These are phyloP conservation scores for Podospora sp. DNA, from an alignment of 495 filamentous ascomycete genomes.

Conservation along the genomic window DNA sequence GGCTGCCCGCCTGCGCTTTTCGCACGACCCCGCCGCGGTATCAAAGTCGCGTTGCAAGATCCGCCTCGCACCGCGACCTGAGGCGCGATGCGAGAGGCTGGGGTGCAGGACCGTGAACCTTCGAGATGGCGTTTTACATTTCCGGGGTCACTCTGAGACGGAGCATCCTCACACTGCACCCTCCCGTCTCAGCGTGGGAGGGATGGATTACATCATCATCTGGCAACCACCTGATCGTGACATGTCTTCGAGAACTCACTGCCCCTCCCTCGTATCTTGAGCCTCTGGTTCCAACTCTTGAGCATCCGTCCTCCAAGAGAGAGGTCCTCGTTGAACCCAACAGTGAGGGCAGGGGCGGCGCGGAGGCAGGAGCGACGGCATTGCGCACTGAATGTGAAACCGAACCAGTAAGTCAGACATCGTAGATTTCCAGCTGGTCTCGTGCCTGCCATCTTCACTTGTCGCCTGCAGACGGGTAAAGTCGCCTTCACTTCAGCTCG, in stretches of 20 bases:
- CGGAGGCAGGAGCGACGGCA: neutral
- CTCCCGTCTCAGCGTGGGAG: neutral
- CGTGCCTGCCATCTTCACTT: neutral
- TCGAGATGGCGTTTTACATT: neutral
- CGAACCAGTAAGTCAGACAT: neutral
- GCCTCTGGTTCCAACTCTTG: neutral
- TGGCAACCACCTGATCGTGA: neutral
- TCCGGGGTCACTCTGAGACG: neutral
- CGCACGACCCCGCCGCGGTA: neutral
- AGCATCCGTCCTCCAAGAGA: neutral
- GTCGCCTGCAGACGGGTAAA: neutral
- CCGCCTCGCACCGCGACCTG: neutral
- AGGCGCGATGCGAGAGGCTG: neutral
- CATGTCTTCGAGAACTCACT: neutral
- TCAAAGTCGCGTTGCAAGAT: neutral
- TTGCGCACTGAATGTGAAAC: neutral
- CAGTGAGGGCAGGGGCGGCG: neutral
- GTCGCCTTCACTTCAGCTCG: neutral
- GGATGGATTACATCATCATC: slow-evolving; percentile 14
- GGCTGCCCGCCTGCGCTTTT: neutral
- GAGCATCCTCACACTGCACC: neutral
- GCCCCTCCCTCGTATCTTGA: neutral
- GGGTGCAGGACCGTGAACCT: neutral
- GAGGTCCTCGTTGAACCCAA: neutral
- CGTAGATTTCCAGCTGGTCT: neutral